Evolutionary conservation across 345 rosid species (phyloP), one percentile per base, ranked within the genome.

Genomic region (Lepidium sativum): DNA sequence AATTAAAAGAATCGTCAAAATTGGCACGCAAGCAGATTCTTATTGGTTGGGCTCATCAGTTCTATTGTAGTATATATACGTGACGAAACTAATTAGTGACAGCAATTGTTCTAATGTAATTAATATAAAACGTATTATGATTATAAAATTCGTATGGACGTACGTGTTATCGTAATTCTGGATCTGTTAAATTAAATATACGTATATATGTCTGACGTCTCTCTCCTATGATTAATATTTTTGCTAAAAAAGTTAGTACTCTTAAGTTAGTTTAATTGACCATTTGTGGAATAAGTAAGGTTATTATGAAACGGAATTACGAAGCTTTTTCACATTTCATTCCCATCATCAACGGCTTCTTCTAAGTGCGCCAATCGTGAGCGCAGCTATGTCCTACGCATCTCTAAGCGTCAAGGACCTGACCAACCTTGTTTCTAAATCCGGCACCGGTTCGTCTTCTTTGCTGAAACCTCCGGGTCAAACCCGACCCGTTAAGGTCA

Each of bases 401-500:
- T 71, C 76, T 33, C 71, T 65, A 32, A 71, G 76, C 76, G 70
- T 71, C 76, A 71, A 71, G 60, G 76, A 71, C 76, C 66, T 71
- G 0, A 71, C 70, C 14, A 71, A 17, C 60, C 70, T 71, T 17
- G 54, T 64, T 18, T 71, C 76, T 9, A n/a, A 59, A 58, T 64
- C 64, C 53, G 58, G 48, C 21, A 16, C 57, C 77, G 41, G 76
- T 51, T 81, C 82, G 73, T 67, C 76, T 8, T 63, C 72, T 13
- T 56, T 67, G 8, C 5, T 68, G 14, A 44, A 37, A 34, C 20
- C 18, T 18, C 65, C 78, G 47, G 56, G 72, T 53, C 63, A 66
- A n/a, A 52, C 72, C 75, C 91, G 92, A 34, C 84, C 89, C 62
- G 85, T 89, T 17, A 92, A 83, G 66, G 77, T 84, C 45, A 92